Base-by-base conservation (phyloP, 2,329 filamentous ascomycete genomes). In the Pyrenophora seminiperda region DNA sequence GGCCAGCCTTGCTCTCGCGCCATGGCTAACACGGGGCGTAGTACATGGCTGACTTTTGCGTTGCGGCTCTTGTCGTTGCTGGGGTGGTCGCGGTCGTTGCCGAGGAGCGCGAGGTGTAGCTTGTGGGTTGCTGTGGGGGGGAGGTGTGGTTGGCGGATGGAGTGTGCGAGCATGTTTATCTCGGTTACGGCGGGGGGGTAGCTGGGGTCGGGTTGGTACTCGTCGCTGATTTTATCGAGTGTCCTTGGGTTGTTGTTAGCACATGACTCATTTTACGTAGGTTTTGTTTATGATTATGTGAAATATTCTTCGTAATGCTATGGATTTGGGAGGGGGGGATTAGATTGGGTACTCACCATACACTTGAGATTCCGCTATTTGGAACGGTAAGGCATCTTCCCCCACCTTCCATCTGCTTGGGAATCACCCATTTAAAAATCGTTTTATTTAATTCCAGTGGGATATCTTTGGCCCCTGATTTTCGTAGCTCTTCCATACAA, bases 21-120 rank as follows among this genome's bases (percentile, higher is more conserved):
- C 32, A 54, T 47, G 5, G 39, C 32, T 14, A 54, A 22, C 7
- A 54, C 40, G 1, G 51, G 51, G n/a, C 45, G 43, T 10, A 54
- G 27, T 1, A 54, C 41, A 4, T 50, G 33, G n/a, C 47, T 46
- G 2, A 36, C 45, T 41, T 45, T 50, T 2, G 19, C 14, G n/a
- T 50, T 50, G 10, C 19, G 29, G 17, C 32, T 19, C 18, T 30
- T 10, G 13, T 51, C 22, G 18, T 38, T 22, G 10, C 41, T 42
- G 1, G 42, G 37, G 22, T 45, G 42, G 6, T 15, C 15, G 13
- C 47, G 47, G 20, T 54, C 47, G 17, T 54, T 54, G 10, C 31
- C 50, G 5, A 54, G 5, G 2, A 54, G 14, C 7, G 39, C 29
- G 3, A 54, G 36, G 24, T 54, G 50, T 20, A 54, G 41, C 15